phyloP scores from a whole-genome alignment of 2,329 filamentous ascomycete genomes.

The Paecilomyces niveus region DNA sequence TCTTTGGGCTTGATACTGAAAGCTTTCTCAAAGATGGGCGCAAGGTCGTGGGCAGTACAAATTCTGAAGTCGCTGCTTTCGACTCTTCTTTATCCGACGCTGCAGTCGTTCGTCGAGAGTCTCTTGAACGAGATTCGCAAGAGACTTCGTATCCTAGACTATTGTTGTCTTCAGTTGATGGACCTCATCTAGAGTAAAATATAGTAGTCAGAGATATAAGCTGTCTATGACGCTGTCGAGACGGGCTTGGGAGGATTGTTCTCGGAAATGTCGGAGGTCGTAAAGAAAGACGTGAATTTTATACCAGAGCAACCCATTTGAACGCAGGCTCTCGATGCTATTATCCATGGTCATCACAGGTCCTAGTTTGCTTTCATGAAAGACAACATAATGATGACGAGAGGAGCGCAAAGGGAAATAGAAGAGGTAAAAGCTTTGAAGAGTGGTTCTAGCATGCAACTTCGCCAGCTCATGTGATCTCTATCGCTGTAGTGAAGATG shows the following conservation, averaged over 20 bases:
- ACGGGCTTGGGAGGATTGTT: constrained; percentile 7
- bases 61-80: constrained; percentile 22
- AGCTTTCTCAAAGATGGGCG: constrained; percentile 19
- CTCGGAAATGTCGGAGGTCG: constrained; percentile 14
- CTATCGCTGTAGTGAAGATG: too few species aligned
- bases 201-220: not conserved
- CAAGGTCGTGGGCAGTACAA: constrained; percentile 30
- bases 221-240: not conserved
- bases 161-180: not conserved
- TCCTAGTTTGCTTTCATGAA: too few species aligned
- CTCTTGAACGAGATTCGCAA: constrained; percentile 12
- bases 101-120: constrained; percentile 15
- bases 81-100: constrained; percentile 19
- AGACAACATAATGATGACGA: too few species aligned
- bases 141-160: constrained; percentile 7
- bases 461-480: too few species aligned
- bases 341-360: not conserved
- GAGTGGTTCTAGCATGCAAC: too few species aligned
- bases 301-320: constrained; percentile 12
- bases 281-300: constrained; percentile 15
- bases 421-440: too few species aligned
- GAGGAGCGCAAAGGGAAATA: too few species aligned
- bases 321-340: not conserved
- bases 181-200: not conserved
- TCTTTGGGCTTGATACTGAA: constrained; percentile 20